Evolutionary conservation across 2,329 filamentous ascomycete species (phyloP).

Genomic region (Cladosporium sp.): DNA sequence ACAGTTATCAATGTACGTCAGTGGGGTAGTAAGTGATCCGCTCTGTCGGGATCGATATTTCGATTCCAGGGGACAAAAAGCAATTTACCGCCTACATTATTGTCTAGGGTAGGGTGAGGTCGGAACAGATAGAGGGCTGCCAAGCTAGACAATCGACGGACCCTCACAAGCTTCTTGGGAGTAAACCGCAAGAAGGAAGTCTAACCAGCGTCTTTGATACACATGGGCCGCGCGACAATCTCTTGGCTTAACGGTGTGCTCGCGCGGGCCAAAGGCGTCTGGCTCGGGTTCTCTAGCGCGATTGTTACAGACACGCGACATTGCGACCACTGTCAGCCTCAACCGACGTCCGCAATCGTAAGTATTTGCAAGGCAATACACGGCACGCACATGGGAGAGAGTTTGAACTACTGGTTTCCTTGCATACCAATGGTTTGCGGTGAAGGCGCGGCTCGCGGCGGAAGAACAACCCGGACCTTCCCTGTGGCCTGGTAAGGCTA

Average conservation of each 20-base stretch:
- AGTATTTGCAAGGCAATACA: not conserved
- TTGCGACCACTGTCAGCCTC: not conserved
- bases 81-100: not conserved
- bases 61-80: not conserved
- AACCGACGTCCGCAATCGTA: not conserved
- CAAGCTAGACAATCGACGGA: not conserved
- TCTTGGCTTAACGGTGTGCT: constrained; percentile 3
- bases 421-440: not conserved
- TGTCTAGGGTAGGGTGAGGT: not conserved
- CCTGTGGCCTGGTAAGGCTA: not conserved
- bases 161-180: not conserved
- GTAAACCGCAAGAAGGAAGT: constrained; percentile 3
- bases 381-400: constrained; percentile 1
- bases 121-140: not conserved
- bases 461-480: not conserved
- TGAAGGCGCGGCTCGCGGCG: not conserved
- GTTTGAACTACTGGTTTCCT: not conserved
- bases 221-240: not conserved
- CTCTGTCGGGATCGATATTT: not conserved
- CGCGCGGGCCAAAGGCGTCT: not conserved
- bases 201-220: not conserved
- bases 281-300: constrained; percentile 1
- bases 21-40: not conserved
- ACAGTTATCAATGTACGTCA: not conserved
- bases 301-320: not conserved